Base-by-base conservation (phyloP, 2,329 filamentous ascomycete species). In the Lasiodiplodia citricola region DNA sequence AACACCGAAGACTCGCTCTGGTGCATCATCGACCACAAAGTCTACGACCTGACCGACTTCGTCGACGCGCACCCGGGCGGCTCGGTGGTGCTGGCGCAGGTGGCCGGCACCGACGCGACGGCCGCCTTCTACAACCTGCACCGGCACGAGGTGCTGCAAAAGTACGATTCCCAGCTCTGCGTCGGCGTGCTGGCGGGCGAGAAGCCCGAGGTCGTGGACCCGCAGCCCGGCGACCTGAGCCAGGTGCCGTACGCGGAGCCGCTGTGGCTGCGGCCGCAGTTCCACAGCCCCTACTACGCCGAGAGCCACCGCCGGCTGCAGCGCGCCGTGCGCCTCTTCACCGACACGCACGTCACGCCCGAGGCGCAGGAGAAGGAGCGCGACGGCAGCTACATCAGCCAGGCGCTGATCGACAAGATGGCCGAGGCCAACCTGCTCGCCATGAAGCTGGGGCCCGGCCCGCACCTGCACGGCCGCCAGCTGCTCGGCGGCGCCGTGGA, bases 121-220 rank as follows among this genome's bases (percentile, higher is more conserved):
- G 83, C 86, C 44, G 91, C 91, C 68, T 97, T 96, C 81, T 97
- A 96, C 87, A 96, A 96, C 83, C 89, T 97, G 66, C 94, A 97
- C 82, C 86, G 93, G 31, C 93, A 97, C 74, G 93, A 97, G 80
- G 92, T 96, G n/a, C 86, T 97, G 13, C 83, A 89, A 70, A 94
- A 94, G 79, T 96, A 96, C 84, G 82, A 86, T 57, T 6, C 54
- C 1, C 85, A 87, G 74, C 86, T 97, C 21, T 91, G 88, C 80
- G 87, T 97, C 74, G 93, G 93, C 75, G 92, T 88, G 16, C 79
- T 97, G 76, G 83, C 88, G 72, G 91, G 88, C 80, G 92, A 97
- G 83, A 90, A 86, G 75, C 86, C 92, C 23, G 88, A 93, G 76
- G 88, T 96, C 73, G 85, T 94, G 71, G 88, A 89, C 23, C 88